Evolutionary conservation across 306 rosid genomes (phyloP), one percentile per base, ranked within the genome.

Genomic region (Quercus berberidifolia): DNA sequence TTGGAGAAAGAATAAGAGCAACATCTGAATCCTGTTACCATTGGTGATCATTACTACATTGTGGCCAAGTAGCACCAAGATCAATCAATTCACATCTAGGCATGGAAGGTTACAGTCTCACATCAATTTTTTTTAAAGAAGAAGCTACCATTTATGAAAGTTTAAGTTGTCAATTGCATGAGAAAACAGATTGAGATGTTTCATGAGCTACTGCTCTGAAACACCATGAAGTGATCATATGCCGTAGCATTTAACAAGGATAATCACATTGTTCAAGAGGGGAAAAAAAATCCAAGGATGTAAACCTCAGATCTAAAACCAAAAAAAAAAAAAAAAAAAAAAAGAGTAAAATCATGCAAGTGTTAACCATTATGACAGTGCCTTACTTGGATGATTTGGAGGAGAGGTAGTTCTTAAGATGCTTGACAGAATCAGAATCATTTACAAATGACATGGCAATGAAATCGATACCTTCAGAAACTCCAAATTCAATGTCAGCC

Each of bases 381-480:
- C 33, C 93, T 89, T 88, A 94, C 96, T 79, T 86, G 78, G 89
- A 78, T 80, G 94, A 89, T 87, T 89, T 90, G 73, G 85, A 67
- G 46, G 88, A 80, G 75, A 94, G 88, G 75, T 91, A 91, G 70
- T 82, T 87, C 86, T 92, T 92, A 60, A 94, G 77, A 79, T 89
- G 89, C 85, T 73, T 79, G 51, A 92, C 82, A 74, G 93, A 83
- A 68, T 82, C 91, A 21, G 96, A 91, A 33, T 79, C 77, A 63
- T 89, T 94, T 73, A 91, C 92, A 69, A 92, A 94, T 54, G 98
- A 94, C 88, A 94, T 77, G 76, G 98, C 97, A 79, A 94, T 82
- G 69, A 89, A 90, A 78, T 94, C 89, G 25, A 92, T 82, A 10
- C 89, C 94, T 79, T 90, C 96, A 19, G 94, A 87, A 80, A 94